Conservation (phyloP, 305 asterid genomes). For the Solanum hybrid region DNA sequence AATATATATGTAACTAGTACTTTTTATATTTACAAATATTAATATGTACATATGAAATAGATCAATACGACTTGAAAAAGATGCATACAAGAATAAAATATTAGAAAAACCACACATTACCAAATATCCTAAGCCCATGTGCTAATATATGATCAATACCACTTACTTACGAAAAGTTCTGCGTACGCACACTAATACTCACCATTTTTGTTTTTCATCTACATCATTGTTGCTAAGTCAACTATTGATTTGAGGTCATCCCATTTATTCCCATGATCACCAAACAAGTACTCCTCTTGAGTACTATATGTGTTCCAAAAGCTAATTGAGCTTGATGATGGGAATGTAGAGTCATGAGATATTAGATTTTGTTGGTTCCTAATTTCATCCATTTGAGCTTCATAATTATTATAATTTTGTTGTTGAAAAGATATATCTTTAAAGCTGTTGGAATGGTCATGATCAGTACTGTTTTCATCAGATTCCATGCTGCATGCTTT, state of each 20-base stretch:
- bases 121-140: not conserved
- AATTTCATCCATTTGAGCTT: not conserved
- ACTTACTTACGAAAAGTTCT: not conserved
- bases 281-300: not conserved
- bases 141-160: not conserved
- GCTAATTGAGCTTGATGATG: constrained; percentile 1
- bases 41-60: not conserved
- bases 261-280: constrained; percentile 6
- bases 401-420: not conserved
- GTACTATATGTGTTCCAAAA: not conserved
- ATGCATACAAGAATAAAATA: not conserved
- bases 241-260: constrained; percentile 16
- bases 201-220: not conserved
- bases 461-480: not conserved
- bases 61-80: not conserved
- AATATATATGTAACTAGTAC: not conserved
- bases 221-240: not conserved
- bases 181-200: not conserved
- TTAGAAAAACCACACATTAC: not conserved
- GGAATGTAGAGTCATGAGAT: not conserved
- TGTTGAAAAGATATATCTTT: not conserved
- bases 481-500: constrained; percentile 19
- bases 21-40: not conserved
- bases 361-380: not conserved
- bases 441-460: not conserved